Percentiles rank a stretch among this genome's conserved stretches.
Conservation (phyloP, 208 protist species). For the Novymonas esmeraldas region DNA sequence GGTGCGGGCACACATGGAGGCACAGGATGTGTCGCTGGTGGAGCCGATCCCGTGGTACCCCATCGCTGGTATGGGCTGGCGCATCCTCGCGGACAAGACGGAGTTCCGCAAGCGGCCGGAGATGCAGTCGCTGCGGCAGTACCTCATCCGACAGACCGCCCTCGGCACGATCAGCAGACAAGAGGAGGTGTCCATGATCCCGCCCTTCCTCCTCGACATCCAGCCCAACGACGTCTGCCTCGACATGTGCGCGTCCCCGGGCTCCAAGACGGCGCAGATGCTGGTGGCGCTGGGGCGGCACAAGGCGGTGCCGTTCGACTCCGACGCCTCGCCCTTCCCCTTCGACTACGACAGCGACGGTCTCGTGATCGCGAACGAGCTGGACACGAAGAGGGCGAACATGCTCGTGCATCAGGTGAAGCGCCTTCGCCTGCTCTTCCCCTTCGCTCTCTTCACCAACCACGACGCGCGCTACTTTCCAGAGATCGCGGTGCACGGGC, state of each 20-base stretch:
- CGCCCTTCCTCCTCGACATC: conserved; percentile 83
- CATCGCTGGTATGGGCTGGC: conserved; percentile 75
- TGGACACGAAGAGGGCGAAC: conserved; percentile 84
- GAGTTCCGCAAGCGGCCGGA: conserved; percentile 77
- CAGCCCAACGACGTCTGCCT: conserved; percentile 79
- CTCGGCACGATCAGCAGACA: conserved; percentile 87
- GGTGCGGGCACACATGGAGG: conserved; percentile 60
- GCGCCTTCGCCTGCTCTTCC: conserved; percentile 83
- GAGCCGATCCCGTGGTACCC: conserved; percentile 90
- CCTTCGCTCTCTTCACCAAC: conserved; percentile 90
- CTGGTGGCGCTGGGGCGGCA: conserved; percentile 81
- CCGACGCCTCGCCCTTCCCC: conserved; percentile 74
- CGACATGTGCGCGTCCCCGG: conserved; percentile 92
- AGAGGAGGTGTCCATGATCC: conserved; percentile 87
- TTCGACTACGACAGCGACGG: conserved; percentile 78
- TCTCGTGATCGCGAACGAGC: conserved; percentile 88
- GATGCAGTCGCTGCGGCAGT: conserved; percentile 69
- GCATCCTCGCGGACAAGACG: conserved; percentile 78
- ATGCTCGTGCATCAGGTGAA: conserved; percentile 90
- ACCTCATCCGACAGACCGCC: conserved; percentile 81
- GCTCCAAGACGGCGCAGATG: conserved; percentile 92
- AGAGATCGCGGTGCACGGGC: conserved; percentile 37
- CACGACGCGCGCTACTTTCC: conserved; percentile 90
- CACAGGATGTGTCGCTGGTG: conserved; percentile 43
- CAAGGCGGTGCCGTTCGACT: conserved; percentile 48